Evolutionary conservation across 1,284 basidiomycete species (phyloP), one percentile per base, ranked within the genome.

Genomic region (Papiliotrema terrestris): DNA sequence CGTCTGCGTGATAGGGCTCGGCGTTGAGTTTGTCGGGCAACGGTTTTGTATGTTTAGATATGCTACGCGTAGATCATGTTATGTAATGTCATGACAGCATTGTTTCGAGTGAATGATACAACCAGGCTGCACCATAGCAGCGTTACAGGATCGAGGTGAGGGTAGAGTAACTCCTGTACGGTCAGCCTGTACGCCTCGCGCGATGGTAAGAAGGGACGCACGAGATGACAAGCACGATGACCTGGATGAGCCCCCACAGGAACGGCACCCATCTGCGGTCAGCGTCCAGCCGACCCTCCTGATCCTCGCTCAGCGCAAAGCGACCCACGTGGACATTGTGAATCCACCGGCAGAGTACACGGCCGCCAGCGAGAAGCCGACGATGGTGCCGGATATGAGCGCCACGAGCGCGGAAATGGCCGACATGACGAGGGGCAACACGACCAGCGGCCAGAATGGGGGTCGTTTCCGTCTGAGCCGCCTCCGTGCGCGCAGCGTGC

Each of bases 281-380:
- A 38, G 25, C 38, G 11, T 32, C 29, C 29, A 32, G 29, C 29
- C 29, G 6, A 5, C 5, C 29, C 29, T 32, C 29, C n/a, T n/a
- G n/a, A n/a, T n/a, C n/a, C n/a, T n/a, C n/a, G n/a, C 13, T 15
- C 37, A 26, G 2, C n/a, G 35, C 45, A 32, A 14, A 44, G n/a
- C 17, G 44, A 81, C 86, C 64, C 69, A 90, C 84, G 89, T 91
- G 13, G 87, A 89, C 82, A 92, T 86, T 59, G 84, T 82, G 63
- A 86, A 90, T 32, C 81, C 75, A 1, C 80, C 88, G 0, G 86
- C 83, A 41, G 79, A 80, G 73, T 84, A 91, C 19, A 91, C 74
- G 1, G 84, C 88, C 22, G 83, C 83, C 38, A 88, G 78, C 4
- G 85, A 78, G 63, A 86, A 88, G 0, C 87, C 87, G 3, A 90